A percentile compares a stretch with the other conserved stretches of the same genome.
Evolutionary conservation across 495 filamentous ascomycete genomes (phyloP).

Genomic region (Penicillium alfredii): DNA sequence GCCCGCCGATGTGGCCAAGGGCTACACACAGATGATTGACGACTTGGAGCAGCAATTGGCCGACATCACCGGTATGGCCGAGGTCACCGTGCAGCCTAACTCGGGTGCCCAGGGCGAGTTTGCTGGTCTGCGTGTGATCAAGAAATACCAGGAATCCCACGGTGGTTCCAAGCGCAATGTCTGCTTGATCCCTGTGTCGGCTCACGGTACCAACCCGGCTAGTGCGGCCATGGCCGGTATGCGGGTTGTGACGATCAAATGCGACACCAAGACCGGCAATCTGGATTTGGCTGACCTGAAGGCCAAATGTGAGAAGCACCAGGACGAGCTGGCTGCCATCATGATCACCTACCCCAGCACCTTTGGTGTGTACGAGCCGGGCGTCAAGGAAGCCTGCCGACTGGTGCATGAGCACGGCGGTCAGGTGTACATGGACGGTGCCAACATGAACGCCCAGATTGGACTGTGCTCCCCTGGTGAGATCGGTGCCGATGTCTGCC

Average conservation of each 20-base stretch:
- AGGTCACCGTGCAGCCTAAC: conserved; percentile 89
- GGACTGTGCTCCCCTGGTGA: conserved; percentile 94
- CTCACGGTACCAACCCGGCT: conserved; percentile 95
- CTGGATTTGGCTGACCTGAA: conserved; percentile 82
- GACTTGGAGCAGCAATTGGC: conserved; percentile 72
- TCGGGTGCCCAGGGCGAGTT: conserved; percentile 98
- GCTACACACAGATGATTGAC: conserved; percentile 63
- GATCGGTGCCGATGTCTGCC: conserved; percentile 96
- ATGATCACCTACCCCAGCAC: conserved; percentile 99
- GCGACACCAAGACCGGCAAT: conserved; percentile 81
- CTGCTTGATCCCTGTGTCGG: conserved; percentile 93
- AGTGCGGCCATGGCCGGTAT: conserved; percentile 97
- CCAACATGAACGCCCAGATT: conserved; percentile 99
- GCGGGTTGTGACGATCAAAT: conserved; percentile 92
- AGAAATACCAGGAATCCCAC: conserved; percentile 71
- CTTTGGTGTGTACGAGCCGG: conserved; percentile 92
- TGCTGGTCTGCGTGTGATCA: conserved; percentile 85
- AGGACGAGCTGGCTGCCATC: conserved; percentile 82
- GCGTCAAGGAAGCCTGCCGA: conserved; percentile 78
- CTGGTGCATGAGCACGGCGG: conserved; percentile 86
- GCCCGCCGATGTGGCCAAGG: conserved; percentile 54
- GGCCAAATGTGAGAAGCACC: conserved; percentile 81
- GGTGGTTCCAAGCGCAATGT: conserved; percentile 72
- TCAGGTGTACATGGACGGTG: conserved; percentile 98
- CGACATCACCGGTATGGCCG: conserved; percentile 85